Evolutionary conservation across 495 filamentous ascomycete genomes (phyloP).

Genomic region (Umbilicaria muhlenbergii): DNA sequence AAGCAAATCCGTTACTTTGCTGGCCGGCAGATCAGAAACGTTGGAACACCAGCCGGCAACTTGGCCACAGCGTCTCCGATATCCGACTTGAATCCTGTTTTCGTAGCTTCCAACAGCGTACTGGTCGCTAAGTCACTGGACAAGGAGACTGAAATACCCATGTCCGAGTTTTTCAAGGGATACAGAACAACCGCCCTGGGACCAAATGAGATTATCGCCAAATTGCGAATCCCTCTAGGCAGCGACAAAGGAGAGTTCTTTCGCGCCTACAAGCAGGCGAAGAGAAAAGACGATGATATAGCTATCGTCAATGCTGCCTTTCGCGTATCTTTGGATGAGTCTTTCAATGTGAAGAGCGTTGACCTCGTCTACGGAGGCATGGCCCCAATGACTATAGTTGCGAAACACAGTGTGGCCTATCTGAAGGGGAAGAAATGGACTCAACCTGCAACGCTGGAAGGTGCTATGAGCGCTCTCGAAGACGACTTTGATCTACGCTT

Average conservation of each 20-base stretch:
- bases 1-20: slow-evolving; percentile 68
- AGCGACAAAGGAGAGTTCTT: slow-evolving; percentile 52
- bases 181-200: slow-evolving; percentile 78
- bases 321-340: slow-evolving; percentile 48
- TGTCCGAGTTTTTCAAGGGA: slow-evolving; percentile 84
- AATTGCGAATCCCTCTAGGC: slow-evolving; percentile 68
- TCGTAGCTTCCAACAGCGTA: slow-evolving; percentile 72
- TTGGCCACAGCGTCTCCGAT: slow-evolving; percentile 91
- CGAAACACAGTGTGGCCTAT: slow-evolving; percentile 55
- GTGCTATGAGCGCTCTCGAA: slow-evolving; percentile 71
- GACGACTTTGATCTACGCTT: slow-evolving; percentile 76
- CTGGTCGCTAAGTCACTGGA: slow-evolving; percentile 61
- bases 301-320: slow-evolving; percentile 84
- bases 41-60: slow-evolving; percentile 91
- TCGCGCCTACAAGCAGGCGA: slow-evolving; percentile 82
- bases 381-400: slow-evolving; percentile 73
- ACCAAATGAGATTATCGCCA: slow-evolving; percentile 67
- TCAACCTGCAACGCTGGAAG: slow-evolving; percentile 68
- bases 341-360: slow-evolving; percentile 48
- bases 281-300: slow-evolving; percentile 93
- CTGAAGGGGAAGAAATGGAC: slow-evolving; percentile 67
- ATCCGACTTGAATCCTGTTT: slow-evolving; percentile 88
- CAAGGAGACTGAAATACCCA: slow-evolving; percentile 65
- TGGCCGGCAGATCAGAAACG: slow-evolving; percentile 89
- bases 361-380: slow-evolving; percentile 83